Base-by-base conservation (phyloP, 306 rosid genomes). In the Lupinus albus region DNA sequence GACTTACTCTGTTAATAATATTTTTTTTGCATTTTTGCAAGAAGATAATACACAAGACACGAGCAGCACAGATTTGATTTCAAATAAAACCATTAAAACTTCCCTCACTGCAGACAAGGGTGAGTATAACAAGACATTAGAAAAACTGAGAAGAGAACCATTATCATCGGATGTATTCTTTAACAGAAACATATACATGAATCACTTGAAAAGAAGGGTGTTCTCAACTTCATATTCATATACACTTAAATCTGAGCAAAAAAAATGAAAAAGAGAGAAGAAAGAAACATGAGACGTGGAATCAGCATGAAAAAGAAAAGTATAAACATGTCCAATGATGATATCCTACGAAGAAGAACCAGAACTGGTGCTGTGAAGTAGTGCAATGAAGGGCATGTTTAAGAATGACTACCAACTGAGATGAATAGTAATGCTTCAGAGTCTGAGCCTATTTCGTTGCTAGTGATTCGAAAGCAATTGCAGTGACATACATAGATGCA, bases 231-330 rank as follows among this genome's bases (percentile, higher is more conserved):
- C 87, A 79, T 64, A 81, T 72, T 86, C 87, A 86, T 86, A 61
- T 87, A 87, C 91, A 90, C 79, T 81, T 78, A 60, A 71, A 79
- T 81, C 65, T 72, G 62, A 62, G 74, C 50, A 72, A 71, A 86
- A 33, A 18, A 38, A 16, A 47, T 17, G 20, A 58, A 2, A 44
- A 28, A 62, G 8, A 42, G 52, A 65, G 57, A 56, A 60, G 63
- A 75, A 61, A 46, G 48, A 11, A 35, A 54, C 54, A 45, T 4
- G 17, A 52, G 46, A 41, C 56, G 61, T 9, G 21, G 82, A 67
- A 60, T 70, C 51, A 38, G 44, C 20, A 68, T 17, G 12, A 51
- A 78, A 72, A 9, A 72, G 71, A 75, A 50, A 73, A 45, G 79
- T 63, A 12, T 51, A 73, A 54, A 59, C 33, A 62, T 56, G 79